Evolutionary conservation across 164 flowering plant species (phyloP).

Genomic region (Umbellularia californica): DNA sequence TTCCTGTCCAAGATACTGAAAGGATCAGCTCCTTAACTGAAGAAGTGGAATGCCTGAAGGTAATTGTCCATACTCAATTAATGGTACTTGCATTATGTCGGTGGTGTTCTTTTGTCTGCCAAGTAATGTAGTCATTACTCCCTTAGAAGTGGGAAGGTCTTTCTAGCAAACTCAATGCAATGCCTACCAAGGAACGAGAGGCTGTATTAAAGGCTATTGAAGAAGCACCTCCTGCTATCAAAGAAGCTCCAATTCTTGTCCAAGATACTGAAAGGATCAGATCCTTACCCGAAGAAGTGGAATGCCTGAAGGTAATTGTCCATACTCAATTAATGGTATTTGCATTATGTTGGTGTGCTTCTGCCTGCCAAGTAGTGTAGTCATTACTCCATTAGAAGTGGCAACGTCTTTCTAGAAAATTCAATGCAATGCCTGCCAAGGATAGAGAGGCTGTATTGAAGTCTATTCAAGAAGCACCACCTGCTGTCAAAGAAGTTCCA

Average conservation of each 20-base stretch:
- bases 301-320: conserved; percentile 62
- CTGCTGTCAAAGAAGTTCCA: conserved; percentile 44
- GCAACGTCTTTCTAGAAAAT: too few species aligned
- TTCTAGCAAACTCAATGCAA: conserved; percentile 16
- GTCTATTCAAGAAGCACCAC: conserved; percentile 47
- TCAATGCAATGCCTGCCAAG: conserved; percentile 33
- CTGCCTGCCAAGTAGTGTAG: not conserved
- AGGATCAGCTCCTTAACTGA: conserved; percentile 47
- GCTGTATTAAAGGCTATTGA: conserved; percentile 46
- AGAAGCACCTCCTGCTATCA: conserved; percentile 43
- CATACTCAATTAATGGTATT: not conserved
- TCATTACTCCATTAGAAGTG: not conserved
- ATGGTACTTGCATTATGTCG: not conserved
- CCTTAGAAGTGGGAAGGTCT: not conserved
- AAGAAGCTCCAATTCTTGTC: conserved; percentile 43
- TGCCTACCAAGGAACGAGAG: conserved; percentile 48
- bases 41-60: conserved; percentile 74
- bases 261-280: conserved; percentile 57
- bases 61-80: conserved; percentile 18
- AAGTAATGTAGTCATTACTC: not conserved
- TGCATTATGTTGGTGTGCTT: not conserved
- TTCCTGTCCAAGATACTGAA: conserved; percentile 46
- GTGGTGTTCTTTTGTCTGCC: not conserved
- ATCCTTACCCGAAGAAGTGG: conserved; percentile 51
- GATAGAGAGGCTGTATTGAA: conserved; percentile 51